Base-by-base conservation (phyloP, 192 early-diverging fungal genomes). In the Chytriomyces sp. region DNA sequence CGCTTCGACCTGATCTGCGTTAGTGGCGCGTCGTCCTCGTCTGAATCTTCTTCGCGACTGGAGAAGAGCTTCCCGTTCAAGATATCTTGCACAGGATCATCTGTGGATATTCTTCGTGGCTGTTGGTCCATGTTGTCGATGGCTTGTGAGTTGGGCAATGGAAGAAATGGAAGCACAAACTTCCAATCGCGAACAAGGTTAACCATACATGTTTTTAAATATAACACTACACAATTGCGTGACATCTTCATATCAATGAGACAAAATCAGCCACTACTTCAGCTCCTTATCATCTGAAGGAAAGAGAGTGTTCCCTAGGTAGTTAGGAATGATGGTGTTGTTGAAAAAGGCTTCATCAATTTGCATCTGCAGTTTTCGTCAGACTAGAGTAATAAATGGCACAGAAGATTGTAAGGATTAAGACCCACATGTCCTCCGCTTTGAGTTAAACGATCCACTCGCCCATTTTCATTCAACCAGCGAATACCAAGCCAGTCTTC, bases 401-500 rank as follows among this genome's bases (percentile, higher is more conserved):
- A 19, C 1, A 55, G 52, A 67, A n/a, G 31, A 17, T 4, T 22
- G 8, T 1, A 52, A 49, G 44, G 3, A 19, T 17, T 26, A 14
- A n/a, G 37, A 52, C 75, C 66, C 34, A 82, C 78, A 72, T 82
- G 81, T 60, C 31, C 37, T 5, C 81, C 81, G 19, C 63, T 41
- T 19, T 70, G 55, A 40, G 39, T 39, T 7, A 70, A 30, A 25
- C 78, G 74, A 10, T 75, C 70, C 49, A 82, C 30, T 31, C 72
- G 74, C 0, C 75, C 73, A 22, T 57, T 65, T 3, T 77, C 73
- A 37, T 80, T 66, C 71, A 82, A 64, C 25, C 32, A 44, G 30
- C 74, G 64, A 41, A 82, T 34, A 26, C 81, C 81, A 33, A 82
- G 60, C 81, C 81, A 82, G 72, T 82, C 81, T 53, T 82, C 72